These are phyloP conservation scores for Aspergillus tamarii DNA, from an alignment of 2,329 filamentous ascomycete genomes.

Conservation along the genomic window DNA sequence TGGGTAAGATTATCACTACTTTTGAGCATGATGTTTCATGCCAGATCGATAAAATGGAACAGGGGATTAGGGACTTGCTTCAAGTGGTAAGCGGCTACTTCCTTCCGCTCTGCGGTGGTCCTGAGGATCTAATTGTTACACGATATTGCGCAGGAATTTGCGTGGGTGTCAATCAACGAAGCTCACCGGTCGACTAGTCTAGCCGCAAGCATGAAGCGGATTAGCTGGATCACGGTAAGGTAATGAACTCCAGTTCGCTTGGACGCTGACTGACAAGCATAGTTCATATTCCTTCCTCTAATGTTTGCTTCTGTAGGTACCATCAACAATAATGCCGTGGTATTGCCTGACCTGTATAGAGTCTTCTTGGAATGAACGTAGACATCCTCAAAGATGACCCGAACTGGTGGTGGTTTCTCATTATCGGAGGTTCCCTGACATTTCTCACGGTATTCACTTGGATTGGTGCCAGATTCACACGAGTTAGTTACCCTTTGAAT, in stretches of 20 bases:
- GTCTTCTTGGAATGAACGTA: slow-evolving; percentile 20
- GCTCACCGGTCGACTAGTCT: slow-evolving; percentile 21
- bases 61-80: slow-evolving; percentile 19
- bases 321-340: background rate
- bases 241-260: background rate
- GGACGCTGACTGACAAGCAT: background rate
- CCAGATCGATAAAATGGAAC: slow-evolving; percentile 21
- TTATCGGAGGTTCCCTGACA: slow-evolving; percentile 13
- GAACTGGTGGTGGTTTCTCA: slow-evolving; percentile 16
- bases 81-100: slow-evolving; percentile 13
- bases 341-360: slow-evolving; percentile 11
- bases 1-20: slow-evolving; percentile 12
- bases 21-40: slow-evolving; percentile 14
- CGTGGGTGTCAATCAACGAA: slow-evolving; percentile 22
- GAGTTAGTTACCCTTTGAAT: background rate
- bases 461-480: slow-evolving; percentile 16
- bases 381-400: slow-evolving; percentile 17
- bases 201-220: slow-evolving; percentile 20
- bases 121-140: background rate
- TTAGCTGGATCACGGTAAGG: slow-evolving; percentile 22
- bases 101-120: background rate
- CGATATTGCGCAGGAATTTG: slow-evolving; percentile 17
- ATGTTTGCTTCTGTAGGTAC: slow-evolving; percentile 19
- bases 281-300: slow-evolving; percentile 21
- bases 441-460: slow-evolving; percentile 12